phyloP scores from a whole-genome alignment of 2,329 filamentous ascomycete species.

The Lasiodiplodia sp. region DNA sequence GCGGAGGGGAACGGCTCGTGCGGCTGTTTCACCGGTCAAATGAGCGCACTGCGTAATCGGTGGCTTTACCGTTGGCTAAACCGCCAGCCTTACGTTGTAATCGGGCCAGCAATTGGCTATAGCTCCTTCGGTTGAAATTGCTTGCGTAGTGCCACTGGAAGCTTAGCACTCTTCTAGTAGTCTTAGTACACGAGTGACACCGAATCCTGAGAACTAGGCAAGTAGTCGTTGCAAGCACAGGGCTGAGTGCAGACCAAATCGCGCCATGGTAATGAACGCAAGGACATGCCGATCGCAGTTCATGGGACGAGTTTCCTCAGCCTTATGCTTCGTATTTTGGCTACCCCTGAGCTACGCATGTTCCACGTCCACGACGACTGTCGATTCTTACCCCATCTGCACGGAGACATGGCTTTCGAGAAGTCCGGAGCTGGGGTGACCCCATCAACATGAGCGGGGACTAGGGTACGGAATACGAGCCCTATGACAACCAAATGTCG shows the following conservation, averaged over 20 bases:
- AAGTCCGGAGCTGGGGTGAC: not conserved
- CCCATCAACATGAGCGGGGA: not conserved
- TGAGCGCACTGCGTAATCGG: not conserved
- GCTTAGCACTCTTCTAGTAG: too few species aligned
- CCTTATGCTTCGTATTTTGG: too few species aligned
- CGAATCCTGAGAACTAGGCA: too few species aligned
- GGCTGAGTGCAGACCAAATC: too few species aligned
- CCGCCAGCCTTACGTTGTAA: not conserved
- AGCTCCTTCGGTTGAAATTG: not conserved
- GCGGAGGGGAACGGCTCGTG: not conserved
- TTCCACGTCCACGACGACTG: not conserved
- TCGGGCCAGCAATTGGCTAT: not conserved
- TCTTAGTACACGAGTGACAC: too few species aligned
- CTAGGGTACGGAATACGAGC: not conserved
- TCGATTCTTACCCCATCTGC: constrained; percentile 2
- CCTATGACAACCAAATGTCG: not conserved
- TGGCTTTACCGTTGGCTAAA: not conserved
- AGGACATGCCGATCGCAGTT: too few species aligned
- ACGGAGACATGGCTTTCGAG: not conserved
- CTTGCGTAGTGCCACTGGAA: not conserved
- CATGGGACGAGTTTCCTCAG: too few species aligned
- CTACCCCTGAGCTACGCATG: too few species aligned
- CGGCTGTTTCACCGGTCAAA: not conserved
- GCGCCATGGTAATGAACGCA: too few species aligned
- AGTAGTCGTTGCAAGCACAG: too few species aligned